These are phyloP conservation scores for Psilocybe subaeruginosa DNA, from an alignment of 768 basidiomycete genomes.

Conservation along the genomic window DNA sequence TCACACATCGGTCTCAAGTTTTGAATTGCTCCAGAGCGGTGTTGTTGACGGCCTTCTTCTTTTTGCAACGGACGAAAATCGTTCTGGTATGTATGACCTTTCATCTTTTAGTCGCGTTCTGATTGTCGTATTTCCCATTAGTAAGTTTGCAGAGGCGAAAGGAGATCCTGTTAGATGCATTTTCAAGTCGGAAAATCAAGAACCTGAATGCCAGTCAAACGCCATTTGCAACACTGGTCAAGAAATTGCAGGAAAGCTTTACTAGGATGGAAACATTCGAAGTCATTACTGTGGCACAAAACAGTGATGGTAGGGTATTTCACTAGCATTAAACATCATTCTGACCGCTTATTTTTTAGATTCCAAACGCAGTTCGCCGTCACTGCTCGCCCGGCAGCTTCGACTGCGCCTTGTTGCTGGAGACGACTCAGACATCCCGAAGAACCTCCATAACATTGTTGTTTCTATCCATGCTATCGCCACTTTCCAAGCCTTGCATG, in stretches of 20 bases:
- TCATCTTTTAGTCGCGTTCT: conserved; percentile 12
- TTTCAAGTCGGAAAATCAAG: conserved; percentile 59
- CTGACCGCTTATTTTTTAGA: conserved; percentile 44
- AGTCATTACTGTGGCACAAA: conserved; percentile 86
- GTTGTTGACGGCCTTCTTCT: conserved; percentile 85
- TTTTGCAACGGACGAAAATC: conserved; percentile 73
- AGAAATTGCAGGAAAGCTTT: conserved; percentile 94
- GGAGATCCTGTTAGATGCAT: conserved; percentile 79
- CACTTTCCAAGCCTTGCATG: conserved; percentile 95
- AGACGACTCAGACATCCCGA: conserved; percentile 88
- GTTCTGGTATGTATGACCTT: conserved; percentile 49
- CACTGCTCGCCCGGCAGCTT: conserved; percentile 89
- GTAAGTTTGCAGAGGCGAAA: conserved; percentile 70
- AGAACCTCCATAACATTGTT: conserved; percentile 85
- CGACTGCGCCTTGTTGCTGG: conserved; percentile 88
- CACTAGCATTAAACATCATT: not conserved
- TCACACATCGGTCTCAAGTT: conserved; percentile 86
- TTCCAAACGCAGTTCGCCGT: conserved; percentile 88
- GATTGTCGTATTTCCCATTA: conserved; percentile 28
- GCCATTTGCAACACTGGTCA: conserved; percentile 80
- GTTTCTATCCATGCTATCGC: conserved; percentile 99
- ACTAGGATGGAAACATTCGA: conserved; percentile 97
- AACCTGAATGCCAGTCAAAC: conserved; percentile 48
- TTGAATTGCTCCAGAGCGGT: conserved; percentile 93
- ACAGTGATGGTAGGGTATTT: conserved; percentile 66